Evolutionary conservation across 345 rosid species (phyloP).

Genomic region (Aethionema arabicum): DNA sequence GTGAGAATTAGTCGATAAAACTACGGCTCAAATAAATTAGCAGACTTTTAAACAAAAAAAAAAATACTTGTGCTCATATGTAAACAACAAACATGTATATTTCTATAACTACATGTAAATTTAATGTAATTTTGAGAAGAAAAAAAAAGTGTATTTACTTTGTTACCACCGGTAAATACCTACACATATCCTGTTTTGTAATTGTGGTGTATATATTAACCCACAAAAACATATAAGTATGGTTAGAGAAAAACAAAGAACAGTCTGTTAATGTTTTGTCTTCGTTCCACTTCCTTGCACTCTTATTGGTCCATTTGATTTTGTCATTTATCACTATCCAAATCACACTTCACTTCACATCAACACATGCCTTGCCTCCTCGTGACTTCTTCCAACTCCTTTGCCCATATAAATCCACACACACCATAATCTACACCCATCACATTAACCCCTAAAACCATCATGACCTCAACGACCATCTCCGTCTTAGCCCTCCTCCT

Average conservation of each 20-base stretch:
- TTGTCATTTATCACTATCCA: slow-evolving; percentile 24
- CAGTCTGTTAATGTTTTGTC: slow-evolving; percentile 30
- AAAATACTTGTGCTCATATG: too few relatives aligned
- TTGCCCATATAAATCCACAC: background rate
- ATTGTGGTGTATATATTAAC: background rate
- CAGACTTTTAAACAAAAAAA: too few relatives aligned
- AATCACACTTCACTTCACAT: slow-evolving; percentile 32
- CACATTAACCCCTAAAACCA: slow-evolving; percentile 28
- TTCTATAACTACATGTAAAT: too few relatives aligned
- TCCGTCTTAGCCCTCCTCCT: slow-evolving; percentile 39
- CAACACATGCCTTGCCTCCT: slow-evolving; percentile 18
- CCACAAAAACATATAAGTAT: background rate
- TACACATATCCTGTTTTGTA: too few relatives aligned
- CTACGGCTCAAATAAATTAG: too few relatives aligned
- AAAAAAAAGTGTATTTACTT: too few relatives aligned
- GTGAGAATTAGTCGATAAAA: too few relatives aligned
- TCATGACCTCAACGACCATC: slow-evolving; percentile 49
- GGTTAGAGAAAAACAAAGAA: background rate
- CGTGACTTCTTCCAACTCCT: slow-evolving; percentile 9
- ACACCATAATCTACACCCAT: background rate
- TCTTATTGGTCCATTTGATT: slow-evolving; percentile 22
- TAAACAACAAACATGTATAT: too few relatives aligned
- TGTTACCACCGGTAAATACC: too few relatives aligned
- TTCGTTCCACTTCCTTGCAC: slow-evolving; percentile 1
- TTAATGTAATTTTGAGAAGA: too few relatives aligned